phyloP scores from a whole-genome alignment of 805 yeast genomes.

The Peterozyma toletana region DNA sequence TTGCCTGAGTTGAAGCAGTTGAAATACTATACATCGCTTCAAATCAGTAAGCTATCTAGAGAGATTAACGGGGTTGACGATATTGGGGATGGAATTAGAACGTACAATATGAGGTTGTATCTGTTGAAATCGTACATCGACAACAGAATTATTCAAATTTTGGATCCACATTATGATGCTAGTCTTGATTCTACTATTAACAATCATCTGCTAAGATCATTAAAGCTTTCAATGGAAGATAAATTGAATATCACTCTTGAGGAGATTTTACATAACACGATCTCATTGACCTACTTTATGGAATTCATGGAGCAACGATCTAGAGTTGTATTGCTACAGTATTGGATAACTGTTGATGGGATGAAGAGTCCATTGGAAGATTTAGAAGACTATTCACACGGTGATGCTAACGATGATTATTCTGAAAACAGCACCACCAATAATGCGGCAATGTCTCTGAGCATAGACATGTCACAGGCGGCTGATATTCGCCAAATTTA shows the following conservation, averaged over 20 bases:
- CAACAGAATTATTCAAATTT: conserved; percentile 9
- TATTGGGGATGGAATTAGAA: conserved; percentile 7
- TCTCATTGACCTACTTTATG: conserved; percentile 40
- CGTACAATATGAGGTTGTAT: conserved; percentile 14
- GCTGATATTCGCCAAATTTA: conserved; percentile 50
- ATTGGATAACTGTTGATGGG: conserved; percentile 61
- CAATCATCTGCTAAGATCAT: no score
- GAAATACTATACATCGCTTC: conserved; percentile 38
- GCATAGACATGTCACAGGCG: conserved; percentile 34
- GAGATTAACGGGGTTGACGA: conserved; percentile 19
- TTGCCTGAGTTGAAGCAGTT: conserved; percentile 39
- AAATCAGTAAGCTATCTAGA: conserved; percentile 31
- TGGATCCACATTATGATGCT: not conserved
- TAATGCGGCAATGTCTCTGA: conserved; percentile 20
- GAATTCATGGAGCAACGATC: conserved; percentile 48
- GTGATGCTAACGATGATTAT: conserved; percentile 19
- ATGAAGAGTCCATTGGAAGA: conserved; percentile 71
- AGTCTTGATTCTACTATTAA: no score
- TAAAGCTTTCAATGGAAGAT: conserved; percentile 5
- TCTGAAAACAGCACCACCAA: conserved; percentile 9
- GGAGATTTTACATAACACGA: conserved; percentile 41
- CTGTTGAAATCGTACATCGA: conserved; percentile 15
- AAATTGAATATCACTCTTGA: conserved; percentile 23
- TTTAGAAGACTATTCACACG: conserved; percentile 12
- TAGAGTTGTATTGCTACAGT: conserved; percentile 41